Percentiles rank a stretch among this genome's conserved stretches.
phyloP scores from a whole-genome alignment of 257 asterid genomes.

The Lycium barbarum region DNA sequence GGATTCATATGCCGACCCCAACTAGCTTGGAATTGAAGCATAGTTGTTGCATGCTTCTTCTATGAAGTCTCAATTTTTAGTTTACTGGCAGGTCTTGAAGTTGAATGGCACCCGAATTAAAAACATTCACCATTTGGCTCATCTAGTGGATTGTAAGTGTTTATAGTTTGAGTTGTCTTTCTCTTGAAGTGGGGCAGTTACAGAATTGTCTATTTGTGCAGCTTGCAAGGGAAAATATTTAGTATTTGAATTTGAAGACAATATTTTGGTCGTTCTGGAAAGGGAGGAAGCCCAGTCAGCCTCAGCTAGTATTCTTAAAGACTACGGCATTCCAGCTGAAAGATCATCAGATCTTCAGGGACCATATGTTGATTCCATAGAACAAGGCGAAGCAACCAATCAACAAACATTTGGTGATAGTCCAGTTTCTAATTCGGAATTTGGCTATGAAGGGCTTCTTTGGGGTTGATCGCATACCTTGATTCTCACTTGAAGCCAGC shows the following conservation, averaged over 20 bases:
- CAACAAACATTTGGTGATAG: conserved; percentile 60
- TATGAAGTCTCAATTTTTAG: conserved; percentile 6
- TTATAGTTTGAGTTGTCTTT: conserved; percentile 19
- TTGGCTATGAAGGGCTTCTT: conserved; percentile 74
- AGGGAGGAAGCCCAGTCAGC: conserved; percentile 73
- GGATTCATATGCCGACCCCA: conserved; percentile 18
- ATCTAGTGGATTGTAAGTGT: conserved; percentile 82
- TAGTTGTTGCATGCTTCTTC: not conserved
- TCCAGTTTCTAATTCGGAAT: conserved; percentile 68
- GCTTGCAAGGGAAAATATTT: conserved; percentile 77
- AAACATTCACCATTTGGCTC: conserved; percentile 92
- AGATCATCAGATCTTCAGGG: conserved; percentile 75
- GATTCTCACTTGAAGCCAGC: conserved; percentile 1
- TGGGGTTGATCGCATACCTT: conserved; percentile 54
- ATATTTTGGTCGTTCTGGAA: conserved; percentile 76
- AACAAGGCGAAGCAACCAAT: conserved; percentile 41
- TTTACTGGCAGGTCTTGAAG: conserved; percentile 75
- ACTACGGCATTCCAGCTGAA: conserved; percentile 86
- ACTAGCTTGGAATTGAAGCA: not conserved
- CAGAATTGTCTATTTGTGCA: conserved; percentile 8
- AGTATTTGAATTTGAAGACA: conserved; percentile 85
- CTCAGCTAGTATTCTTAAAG: conserved; percentile 75
- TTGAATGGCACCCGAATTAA: conserved; percentile 77
- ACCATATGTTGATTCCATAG: conserved; percentile 59
- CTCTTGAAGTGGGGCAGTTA: not conserved